Conservation (phyloP, 371 early-diverging fungal genomes). For the Rhizopus delemar region DNA sequence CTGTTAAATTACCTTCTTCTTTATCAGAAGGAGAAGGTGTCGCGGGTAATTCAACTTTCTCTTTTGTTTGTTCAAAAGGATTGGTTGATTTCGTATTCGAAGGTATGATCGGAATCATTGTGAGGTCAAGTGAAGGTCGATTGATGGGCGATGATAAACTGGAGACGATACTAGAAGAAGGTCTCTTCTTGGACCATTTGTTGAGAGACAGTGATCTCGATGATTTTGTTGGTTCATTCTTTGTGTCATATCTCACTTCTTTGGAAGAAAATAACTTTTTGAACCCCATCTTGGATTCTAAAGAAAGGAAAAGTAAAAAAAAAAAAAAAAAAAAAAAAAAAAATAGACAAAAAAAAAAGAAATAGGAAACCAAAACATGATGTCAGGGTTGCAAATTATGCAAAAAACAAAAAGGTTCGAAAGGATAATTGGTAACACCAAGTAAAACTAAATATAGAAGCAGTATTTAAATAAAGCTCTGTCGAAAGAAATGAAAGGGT, state of each 20-base stretch:
- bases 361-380: not conserved
- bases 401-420: not conserved
- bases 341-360: not conserved
- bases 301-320: not conserved
- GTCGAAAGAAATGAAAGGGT: too few species aligned
- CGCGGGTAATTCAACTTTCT: slow-evolving; percentile 3
- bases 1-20: slow-evolving; percentile 4
- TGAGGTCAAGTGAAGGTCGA: not conserved
- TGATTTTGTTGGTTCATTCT: slow-evolving; percentile 6
- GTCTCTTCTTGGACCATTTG: slow-evolving; percentile 3
- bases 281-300: slow-evolving; percentile 16
- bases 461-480: too few species aligned
- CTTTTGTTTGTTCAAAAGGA: slow-evolving; percentile 7
- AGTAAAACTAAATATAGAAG: too few species aligned
- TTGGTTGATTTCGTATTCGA: not conserved
- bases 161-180: not conserved
- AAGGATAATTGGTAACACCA: too few species aligned
- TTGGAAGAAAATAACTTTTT: slow-evolving; percentile 25
- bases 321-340: not conserved
- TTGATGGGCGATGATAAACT: slow-evolving; percentile 5
- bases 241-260: not conserved
- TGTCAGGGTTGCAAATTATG: slow-evolving; percentile 1
- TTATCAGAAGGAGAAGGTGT: slow-evolving; percentile 7
- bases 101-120: not conserved
- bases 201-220: slow-evolving; percentile 14